Evolutionary conservation across 345 rosid species (phyloP).

Genomic region (Camelina laxa): DNA sequence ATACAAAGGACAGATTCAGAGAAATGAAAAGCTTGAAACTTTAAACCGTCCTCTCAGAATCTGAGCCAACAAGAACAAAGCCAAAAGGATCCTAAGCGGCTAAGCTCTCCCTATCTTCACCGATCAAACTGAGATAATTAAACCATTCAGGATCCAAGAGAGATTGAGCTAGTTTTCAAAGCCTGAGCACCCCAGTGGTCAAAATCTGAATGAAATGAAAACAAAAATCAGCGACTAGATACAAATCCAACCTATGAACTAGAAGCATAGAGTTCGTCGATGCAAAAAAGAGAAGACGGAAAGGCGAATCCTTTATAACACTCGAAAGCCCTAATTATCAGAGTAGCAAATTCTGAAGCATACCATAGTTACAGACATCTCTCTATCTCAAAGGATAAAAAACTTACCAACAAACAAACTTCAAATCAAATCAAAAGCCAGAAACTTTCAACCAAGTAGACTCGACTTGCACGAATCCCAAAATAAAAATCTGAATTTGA

Average conservation of each 20-base stretch:
- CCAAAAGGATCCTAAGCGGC: conserved; percentile 8
- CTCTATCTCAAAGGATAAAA: background rate
- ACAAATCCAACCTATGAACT: background rate
- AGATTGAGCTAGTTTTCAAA: background rate
- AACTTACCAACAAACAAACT: background rate
- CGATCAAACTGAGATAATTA: background rate
- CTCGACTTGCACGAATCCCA: background rate
- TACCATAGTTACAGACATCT: background rate
- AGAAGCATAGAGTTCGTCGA: background rate
- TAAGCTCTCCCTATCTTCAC: background rate
- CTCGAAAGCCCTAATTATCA: conserved; percentile 36
- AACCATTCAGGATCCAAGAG: background rate
- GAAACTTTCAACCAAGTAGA: background rate
- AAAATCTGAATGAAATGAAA: conserved; percentile 9
- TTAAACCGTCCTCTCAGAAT: conserved; percentile 19
- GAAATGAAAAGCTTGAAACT: conserved; percentile 11
- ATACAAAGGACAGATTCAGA: conserved; percentile 11
- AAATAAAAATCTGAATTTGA: background rate
- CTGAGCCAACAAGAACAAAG: background rate
- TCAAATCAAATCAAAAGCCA: background rate
- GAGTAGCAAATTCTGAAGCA: background rate
- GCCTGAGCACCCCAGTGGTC: conserved; percentile 10
- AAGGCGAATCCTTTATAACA: conserved; percentile 18
- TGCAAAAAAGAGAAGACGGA: background rate
- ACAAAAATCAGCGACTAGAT: conserved; percentile 14